Evolutionary conservation across 805 yeast species (phyloP), one percentile per base, ranked within the genome.

Genomic region (Blastobotrys parvus): DNA sequence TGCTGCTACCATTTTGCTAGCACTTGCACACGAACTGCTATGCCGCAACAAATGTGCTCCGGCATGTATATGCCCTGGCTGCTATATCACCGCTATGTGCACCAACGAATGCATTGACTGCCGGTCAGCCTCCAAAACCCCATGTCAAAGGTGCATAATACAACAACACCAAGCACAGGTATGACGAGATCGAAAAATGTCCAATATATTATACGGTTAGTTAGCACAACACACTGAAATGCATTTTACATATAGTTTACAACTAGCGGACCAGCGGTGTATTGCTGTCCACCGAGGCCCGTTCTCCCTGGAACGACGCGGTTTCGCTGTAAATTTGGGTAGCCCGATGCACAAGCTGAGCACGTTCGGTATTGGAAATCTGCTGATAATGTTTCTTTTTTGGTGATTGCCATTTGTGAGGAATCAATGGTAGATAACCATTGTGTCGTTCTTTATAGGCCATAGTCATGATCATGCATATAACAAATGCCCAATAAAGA

Each of bases 371-470:
- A 15, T 39, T n/a, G 19, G 29, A 17, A 15, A 18, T 21, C 17
- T 17, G 30, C 22, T 18, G 33, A n/a, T 31, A 21, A 21, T 41
- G 8, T 18, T 33, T 15, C 36, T 16, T 17, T 39, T 39, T 64
- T 48, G 70, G 74, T 49, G 67, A 61, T 58, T 84, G 94, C 71
- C 75, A 74, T 39, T 55, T 59, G 11, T 79, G 51, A 3, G 94
- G 94, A 5, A 84, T 41, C 7, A 67, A 56, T 2, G 87, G 86
- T 41, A 80, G 61, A 34, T 68, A 69, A 0, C 89, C 89, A 25
- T 11, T 11, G 20, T 63, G 67, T 50, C 78, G 85, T 51, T 80
- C 84, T 47, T 63, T 65, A 20, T 67, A 56, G 40, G 64, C 62
- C 42, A 85, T 60, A 45, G 69, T 49, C 1, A 63, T 50, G 22